A percentile compares a stretch with the other conserved stretches of the same genome.
Evolutionary conservation across 352 stramenopile species (phyloP).

Genomic region (Pythium aristosporum): DNA sequence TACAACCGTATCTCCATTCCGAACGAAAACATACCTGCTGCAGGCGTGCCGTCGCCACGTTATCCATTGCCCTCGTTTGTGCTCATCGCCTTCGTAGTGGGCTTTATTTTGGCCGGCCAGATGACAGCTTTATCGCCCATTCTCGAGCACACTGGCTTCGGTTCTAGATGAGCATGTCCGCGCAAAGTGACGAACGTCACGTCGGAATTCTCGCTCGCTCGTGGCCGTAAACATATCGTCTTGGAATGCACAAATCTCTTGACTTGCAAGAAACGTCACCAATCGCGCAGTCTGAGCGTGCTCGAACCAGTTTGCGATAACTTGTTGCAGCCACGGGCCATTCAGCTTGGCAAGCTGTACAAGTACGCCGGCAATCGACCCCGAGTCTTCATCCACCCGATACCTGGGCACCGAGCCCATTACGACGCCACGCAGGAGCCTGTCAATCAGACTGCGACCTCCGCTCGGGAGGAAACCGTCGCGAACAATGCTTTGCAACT

Average conservation of each 20-base stretch:
- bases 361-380: constrained; percentile 70
- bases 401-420: constrained; percentile 54
- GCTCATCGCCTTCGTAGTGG: background rate
- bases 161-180: constrained; percentile 80
- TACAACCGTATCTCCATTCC: constrained; percentile 14
- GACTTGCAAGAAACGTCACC: constrained; percentile 54
- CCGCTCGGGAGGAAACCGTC: constrained; percentile 26
- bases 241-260: constrained; percentile 68
- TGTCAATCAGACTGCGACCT: constrained; percentile 52
- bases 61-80: constrained; percentile 17
- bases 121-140: constrained; percentile 17
- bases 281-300: constrained; percentile 41
- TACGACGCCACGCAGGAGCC: constrained; percentile 62
- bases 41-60: background rate
- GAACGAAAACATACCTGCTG: constrained; percentile 15
- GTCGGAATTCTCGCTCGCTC: constrained; percentile 73
- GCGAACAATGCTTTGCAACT: constrained; percentile 27
- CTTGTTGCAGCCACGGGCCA: constrained; percentile 53
- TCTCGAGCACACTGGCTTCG: constrained; percentile 38
- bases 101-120: background rate
- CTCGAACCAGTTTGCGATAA: constrained; percentile 64
- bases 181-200: constrained; percentile 74
- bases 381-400: constrained; percentile 79
- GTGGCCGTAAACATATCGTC: constrained; percentile 56
- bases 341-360: constrained; percentile 71